Evolutionary conservation across 441 rosid genomes (phyloP).

Genomic region (Erysimum cheiri): DNA sequence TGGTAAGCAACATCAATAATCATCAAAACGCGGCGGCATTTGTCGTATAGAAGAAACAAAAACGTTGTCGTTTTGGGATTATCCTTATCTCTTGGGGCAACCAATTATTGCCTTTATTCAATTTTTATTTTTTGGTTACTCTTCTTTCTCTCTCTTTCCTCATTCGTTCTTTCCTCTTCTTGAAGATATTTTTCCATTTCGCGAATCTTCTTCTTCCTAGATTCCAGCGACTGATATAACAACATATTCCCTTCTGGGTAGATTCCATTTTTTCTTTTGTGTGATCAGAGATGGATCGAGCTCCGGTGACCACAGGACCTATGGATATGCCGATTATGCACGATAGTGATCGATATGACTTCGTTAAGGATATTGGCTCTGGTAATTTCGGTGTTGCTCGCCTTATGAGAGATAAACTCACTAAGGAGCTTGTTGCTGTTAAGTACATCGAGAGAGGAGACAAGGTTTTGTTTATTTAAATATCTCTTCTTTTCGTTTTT

Average conservation of each 20-base stretch:
- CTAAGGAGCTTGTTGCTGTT: conserved; percentile 72
- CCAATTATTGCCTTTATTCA: conserved; percentile 33
- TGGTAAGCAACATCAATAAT: conserved; percentile 43
- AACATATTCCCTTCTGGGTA: conserved; percentile 7
- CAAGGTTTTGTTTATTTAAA: conserved; percentile 45
- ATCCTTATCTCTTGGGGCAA: conserved; percentile 42
- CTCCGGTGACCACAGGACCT: conserved; percentile 62
- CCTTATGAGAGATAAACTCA: conserved; percentile 64
- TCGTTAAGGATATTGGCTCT: conserved; percentile 66
- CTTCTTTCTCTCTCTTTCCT: conserved; percentile 1
- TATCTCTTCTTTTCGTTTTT: neutral
- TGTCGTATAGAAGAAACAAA: conserved; percentile 39
- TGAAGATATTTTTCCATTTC: conserved; percentile 13
- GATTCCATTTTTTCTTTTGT: neutral
- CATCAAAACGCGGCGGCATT: conserved; percentile 46
- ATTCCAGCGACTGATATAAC: conserved; percentile 27
- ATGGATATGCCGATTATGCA: conserved; percentile 70
- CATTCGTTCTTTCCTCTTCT: conserved; percentile 21
- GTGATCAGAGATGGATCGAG: conserved; percentile 54
- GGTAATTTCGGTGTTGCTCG: conserved; percentile 74
- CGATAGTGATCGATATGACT: conserved; percentile 74
- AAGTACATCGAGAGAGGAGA: conserved; percentile 80
- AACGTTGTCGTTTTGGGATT: conserved; percentile 38
- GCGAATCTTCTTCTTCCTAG: conserved; percentile 38
- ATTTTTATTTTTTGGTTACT: neutral